Evolutionary conservation across 2,329 filamentous ascomycete species (phyloP).

Genomic region (Exutisphaerella laricina): DNA sequence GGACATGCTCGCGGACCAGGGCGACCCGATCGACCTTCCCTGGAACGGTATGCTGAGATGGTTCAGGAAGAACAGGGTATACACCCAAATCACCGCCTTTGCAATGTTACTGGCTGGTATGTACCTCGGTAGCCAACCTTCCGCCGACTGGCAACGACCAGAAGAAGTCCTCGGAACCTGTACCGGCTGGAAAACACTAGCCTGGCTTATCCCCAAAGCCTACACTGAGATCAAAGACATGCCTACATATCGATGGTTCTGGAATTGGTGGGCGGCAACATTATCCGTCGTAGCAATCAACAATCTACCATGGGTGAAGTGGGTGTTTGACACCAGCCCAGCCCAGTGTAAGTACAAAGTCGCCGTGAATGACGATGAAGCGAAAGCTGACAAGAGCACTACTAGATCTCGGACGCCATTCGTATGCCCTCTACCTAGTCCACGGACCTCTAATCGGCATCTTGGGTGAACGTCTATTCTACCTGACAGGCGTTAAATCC

Average conservation of each 20-base stretch:
- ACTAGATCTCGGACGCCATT: conserved; percentile 52
- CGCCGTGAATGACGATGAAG: not conserved
- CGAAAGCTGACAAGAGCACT: conserved; percentile 10
- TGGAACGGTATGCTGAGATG: conserved; percentile 18
- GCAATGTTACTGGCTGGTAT: conserved; percentile 19
- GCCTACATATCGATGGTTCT: conserved; percentile 27
- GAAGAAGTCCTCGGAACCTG: conserved; percentile 20
- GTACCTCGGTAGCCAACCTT: conserved; percentile 23
- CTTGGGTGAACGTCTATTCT: conserved; percentile 92
- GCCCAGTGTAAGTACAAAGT: conserved; percentile 19
- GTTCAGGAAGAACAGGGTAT: conserved; percentile 10
- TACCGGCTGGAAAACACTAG: conserved; percentile 21
- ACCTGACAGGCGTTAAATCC: conserved; percentile 41
- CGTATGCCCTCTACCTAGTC: conserved; percentile 58
- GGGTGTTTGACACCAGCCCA: conserved; percentile 21
- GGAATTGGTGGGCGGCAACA: conserved; percentile 55
- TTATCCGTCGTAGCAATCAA: conserved; percentile 19
- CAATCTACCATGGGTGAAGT: conserved; percentile 23
- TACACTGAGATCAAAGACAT: conserved; percentile 18
- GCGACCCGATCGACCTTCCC: conserved; percentile 12
- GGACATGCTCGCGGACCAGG: conserved; percentile 47
- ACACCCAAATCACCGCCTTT: conserved; percentile 13
- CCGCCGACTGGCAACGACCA: conserved; percentile 16
- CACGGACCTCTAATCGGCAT: conserved; percentile 72
- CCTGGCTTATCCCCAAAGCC: conserved; percentile 19